Evolutionary conservation across 768 basidiomycete genomes (phyloP).

Genomic region (Erythrobasidium yunnanense): DNA sequence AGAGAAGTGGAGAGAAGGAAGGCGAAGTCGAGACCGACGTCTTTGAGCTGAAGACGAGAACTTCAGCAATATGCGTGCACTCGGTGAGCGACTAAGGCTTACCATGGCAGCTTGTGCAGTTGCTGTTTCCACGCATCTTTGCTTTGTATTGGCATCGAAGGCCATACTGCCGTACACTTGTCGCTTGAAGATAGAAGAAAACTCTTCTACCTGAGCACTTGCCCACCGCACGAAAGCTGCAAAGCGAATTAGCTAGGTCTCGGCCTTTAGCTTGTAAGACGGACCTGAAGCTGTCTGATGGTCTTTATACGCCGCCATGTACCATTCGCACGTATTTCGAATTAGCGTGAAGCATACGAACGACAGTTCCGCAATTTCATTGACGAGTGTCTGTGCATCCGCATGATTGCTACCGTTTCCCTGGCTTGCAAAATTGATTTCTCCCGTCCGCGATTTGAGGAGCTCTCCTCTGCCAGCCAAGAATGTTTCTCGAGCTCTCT

Average conservation of each 20-base stretch:
- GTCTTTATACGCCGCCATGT: slow-evolving; percentile 85
- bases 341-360: slow-evolving; percentile 86
- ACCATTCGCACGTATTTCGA: slow-evolving; percentile 98
- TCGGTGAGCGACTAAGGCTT: no score
- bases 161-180: slow-evolving; percentile 66
- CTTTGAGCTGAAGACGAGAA: neutral
- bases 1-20: neutral
- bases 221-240: slow-evolving; percentile 92
- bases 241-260: neutral
- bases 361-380: slow-evolving; percentile 76
- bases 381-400: slow-evolving; percentile 50
- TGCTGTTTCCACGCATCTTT: slow-evolving; percentile 11
- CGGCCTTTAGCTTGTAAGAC: slow-evolving; percentile 36
- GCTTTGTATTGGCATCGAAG: neutral
- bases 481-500: slow-evolving; percentile 72
- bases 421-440: slow-evolving; percentile 55
- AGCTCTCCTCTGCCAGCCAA: slow-evolving; percentile 64
- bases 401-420: neutral
- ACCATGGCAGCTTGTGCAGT: slow-evolving; percentile 24
- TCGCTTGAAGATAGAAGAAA: slow-evolving; percentile 70
- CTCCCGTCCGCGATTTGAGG: slow-evolving; percentile 64
- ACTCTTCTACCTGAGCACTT: slow-evolving; percentile 68
- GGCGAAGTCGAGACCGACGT: slow-evolving; percentile 20
- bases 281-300: slow-evolving; percentile 83
- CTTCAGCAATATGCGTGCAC: neutral